Evolutionary conservation across 2,329 filamentous ascomycete species (phyloP), one percentile per base, ranked within the genome.

Genomic region (Eurotiales sp.): DNA sequence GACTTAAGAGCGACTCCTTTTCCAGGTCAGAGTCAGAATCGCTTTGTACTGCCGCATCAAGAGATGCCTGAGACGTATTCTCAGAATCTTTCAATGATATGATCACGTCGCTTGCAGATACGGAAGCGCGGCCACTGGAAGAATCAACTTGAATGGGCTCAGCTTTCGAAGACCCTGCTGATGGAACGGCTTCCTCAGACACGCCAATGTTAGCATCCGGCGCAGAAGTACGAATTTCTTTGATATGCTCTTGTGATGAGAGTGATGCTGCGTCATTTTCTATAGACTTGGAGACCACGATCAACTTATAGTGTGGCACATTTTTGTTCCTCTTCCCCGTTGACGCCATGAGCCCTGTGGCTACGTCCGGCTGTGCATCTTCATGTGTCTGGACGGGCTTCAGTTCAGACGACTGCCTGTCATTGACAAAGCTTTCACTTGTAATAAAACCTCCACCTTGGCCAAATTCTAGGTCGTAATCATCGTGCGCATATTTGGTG

Each of bases 1-100:
- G 78, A 1, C 81, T 80, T 7, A 81, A 65, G 42, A 84, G 61
- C 4, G 79, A 83, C 0, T 73, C 76, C 36, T 69, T 64, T 32
- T 81, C 77, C 15, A 68, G 64, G 44, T 72, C 64, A 39, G 59
- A 66, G 50, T 61, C 65, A 21, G 61, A 62, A 36, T 64, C 62
- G 25, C 59, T 57, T 14, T 56, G 53, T 17, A 52, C 43, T 12
- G 54, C 25, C 25, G 61, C 55, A 1, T 55, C 53, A 11, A 55
- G 51, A 8, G 43, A 48, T 17, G 48, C 53, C 19, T 10, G 55
- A 8, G 58, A 52, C n/a, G 51, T 40, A 4, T 23, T 34, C 15
- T 55, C 44, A 2, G 60, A 59, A n/a, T 53, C 30, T 21, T 61
- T 50, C 15, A 51, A 52, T 0, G 64, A 64, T 8, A 60, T 48